Conservation (phyloP, 2,329 filamentous ascomycete genomes). For the Fusarium metavorans region DNA sequence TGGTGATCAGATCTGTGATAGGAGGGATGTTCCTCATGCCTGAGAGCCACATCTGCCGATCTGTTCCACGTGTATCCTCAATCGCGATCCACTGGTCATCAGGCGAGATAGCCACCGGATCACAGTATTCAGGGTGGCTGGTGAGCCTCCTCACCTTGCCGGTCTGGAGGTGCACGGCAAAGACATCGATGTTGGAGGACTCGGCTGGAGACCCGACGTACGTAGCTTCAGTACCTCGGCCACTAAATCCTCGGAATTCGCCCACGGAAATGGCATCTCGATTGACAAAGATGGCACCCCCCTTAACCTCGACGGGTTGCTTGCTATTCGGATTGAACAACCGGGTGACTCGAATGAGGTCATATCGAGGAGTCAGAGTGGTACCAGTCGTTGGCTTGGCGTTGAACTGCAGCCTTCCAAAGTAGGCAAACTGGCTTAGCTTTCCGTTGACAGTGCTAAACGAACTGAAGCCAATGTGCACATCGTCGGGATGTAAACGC, state of each 20-base stretch:
- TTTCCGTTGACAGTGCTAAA: conserved; percentile 39
- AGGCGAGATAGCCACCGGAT: conserved; percentile 56
- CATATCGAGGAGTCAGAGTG: conserved; percentile 51
- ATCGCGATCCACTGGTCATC: conserved; percentile 53
- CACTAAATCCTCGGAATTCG: conserved; percentile 59
- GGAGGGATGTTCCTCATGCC: background rate
- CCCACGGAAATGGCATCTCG: conserved; percentile 45
- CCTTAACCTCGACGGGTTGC: background rate
- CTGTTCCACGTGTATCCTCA: background rate
- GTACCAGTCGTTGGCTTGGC: conserved; percentile 44
- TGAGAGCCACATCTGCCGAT: background rate
- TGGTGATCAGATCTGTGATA: background rate
- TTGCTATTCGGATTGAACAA: conserved; percentile 44
- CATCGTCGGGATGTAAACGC: conserved; percentile 58
- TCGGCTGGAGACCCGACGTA: conserved; percentile 56
- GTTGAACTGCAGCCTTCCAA: conserved; percentile 56
- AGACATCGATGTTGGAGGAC: conserved; percentile 60
- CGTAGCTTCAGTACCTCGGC: conserved; percentile 53
- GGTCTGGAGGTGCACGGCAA: conserved; percentile 54
- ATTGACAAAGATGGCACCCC: background rate
- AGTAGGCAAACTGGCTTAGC: conserved; percentile 48
- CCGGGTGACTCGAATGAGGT: conserved; percentile 52
- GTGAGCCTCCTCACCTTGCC: conserved; percentile 56
- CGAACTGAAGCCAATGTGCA: conserved; percentile 57
- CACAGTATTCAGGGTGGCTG: conserved; percentile 57